phyloP scores from a whole-genome alignment of 1,284 basidiomycete genomes.

The Puccinia hordei region DNA sequence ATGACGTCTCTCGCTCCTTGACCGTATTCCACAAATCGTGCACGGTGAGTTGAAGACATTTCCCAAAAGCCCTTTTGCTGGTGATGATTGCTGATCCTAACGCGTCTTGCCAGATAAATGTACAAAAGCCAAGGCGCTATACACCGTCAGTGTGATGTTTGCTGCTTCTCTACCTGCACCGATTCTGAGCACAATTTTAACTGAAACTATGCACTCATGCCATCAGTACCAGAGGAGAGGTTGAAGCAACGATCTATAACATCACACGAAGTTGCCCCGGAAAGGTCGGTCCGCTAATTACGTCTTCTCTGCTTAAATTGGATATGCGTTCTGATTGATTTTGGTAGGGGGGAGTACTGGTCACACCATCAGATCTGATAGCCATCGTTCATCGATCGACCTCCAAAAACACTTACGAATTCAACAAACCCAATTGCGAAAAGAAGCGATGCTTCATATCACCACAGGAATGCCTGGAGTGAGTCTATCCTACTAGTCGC shows the following conservation, averaged over 20 bases:
- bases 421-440: conserved; percentile 5
- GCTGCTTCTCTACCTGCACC: background rate
- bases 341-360: background rate
- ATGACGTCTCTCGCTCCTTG: conserved; percentile 9
- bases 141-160: conserved; percentile 5
- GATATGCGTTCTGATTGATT: background rate
- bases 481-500: background rate
- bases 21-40: conserved; percentile 10
- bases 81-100: background rate
- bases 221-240: background rate
- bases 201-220: background rate
- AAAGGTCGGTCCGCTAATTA: background rate
- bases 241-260: background rate
- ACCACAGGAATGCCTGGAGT: background rate
- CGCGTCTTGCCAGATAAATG: background rate
- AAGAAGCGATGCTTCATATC: background rate
- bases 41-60: background rate
- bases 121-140: conserved; percentile 1
- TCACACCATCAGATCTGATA: conserved; percentile 1
- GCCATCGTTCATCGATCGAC: background rate
- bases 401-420: background rate
- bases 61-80: background rate
- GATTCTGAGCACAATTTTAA: background rate
- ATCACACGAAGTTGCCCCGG: conserved; percentile 3
- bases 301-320: background rate